phyloP scores from a whole-genome alignment of 1,284 basidiomycete genomes.

The Moesziomyces globuligerus region DNA sequence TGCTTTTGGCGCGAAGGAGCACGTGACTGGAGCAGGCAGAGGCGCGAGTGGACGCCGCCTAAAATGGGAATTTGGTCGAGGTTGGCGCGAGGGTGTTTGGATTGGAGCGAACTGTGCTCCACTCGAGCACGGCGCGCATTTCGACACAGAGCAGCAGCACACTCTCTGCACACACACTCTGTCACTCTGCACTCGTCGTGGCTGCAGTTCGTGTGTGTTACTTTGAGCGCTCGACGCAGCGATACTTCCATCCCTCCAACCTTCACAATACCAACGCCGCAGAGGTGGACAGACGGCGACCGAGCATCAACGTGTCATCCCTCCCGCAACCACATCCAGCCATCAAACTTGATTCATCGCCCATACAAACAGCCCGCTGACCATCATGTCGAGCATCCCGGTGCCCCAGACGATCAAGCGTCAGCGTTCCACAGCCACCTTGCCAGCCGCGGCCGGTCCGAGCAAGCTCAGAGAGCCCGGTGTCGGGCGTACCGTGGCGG shows the following conservation, averaged over 20 bases:
- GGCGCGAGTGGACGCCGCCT: neutral
- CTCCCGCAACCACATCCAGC: neutral
- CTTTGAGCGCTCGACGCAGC: no score
- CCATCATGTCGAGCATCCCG: constrained; percentile 43
- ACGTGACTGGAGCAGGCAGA: neutral
- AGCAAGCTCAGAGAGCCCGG: constrained; percentile 36
- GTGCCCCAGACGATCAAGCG: constrained; percentile 49
- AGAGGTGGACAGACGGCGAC: no score
- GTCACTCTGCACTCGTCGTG: neutral
- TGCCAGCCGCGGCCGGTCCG: constrained; percentile 34
- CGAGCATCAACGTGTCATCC: no score
- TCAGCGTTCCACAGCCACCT: constrained; percentile 27
- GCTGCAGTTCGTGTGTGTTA: neutral
- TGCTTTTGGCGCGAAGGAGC: no score
- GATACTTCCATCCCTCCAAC: no score
- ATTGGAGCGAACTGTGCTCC: no score
- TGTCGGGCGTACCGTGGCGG: constrained; percentile 15
- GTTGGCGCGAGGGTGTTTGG: neutral
- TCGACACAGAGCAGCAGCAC: no score
- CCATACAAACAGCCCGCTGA: no score
- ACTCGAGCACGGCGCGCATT: no score
- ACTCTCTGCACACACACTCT: neutral
- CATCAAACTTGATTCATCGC: neutral
- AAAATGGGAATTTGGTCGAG: neutral
- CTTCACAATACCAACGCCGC: no score